Conservation (phyloP, 345 rosid species). For the Litchi chinensis region DNA sequence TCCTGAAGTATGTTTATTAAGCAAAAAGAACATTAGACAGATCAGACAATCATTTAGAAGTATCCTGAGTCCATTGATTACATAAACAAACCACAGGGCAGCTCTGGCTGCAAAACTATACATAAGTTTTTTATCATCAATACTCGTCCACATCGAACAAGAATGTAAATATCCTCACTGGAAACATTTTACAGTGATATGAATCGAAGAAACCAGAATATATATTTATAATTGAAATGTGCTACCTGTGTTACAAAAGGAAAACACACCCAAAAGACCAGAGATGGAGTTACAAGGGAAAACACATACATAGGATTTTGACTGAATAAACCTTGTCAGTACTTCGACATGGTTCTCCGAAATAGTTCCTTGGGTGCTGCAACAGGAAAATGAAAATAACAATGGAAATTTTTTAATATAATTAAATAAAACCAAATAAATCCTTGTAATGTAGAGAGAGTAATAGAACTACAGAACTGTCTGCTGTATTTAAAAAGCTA, state of each 20-base stretch:
- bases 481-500: not conserved
- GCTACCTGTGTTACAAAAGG: not conserved
- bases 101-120: not conserved
- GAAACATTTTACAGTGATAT: not conserved
- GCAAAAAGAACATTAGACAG: too few relatives aligned
- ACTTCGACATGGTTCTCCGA: conserved; percentile 59
- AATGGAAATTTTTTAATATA: not conserved
- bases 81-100: too few relatives aligned
- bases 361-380: conserved; percentile 90
- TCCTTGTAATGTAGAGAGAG: not conserved
- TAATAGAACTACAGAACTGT: not conserved
- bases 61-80: too few relatives aligned
- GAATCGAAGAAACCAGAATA: not conserved
- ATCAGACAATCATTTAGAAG: too few relatives aligned
- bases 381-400: conserved; percentile 7
- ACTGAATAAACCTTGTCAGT: conserved; percentile 30
- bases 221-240: not conserved
- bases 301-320: not conserved
- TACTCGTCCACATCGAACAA: not conserved
- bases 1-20: too few relatives aligned
- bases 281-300: not conserved
- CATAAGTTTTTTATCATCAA: not conserved
- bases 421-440: not conserved
- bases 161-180: not conserved
- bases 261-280: not conserved